phyloP scores from a whole-genome alignment of 352 stramenopile genomes.

The Phytophthora colocasiae region DNA sequence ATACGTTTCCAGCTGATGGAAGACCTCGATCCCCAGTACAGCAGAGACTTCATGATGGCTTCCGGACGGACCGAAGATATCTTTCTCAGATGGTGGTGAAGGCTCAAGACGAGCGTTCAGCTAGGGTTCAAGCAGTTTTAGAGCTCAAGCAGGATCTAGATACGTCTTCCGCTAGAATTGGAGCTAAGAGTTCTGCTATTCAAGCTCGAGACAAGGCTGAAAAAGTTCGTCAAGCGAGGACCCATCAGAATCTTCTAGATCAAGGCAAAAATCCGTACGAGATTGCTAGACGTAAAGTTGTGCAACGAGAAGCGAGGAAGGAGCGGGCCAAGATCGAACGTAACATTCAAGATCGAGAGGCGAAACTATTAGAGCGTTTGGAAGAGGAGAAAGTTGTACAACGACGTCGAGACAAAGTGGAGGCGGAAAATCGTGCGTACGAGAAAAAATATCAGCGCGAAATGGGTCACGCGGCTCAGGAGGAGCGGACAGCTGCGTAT shows the following conservation, averaged over 20 bases:
- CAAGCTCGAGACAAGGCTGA: constrained; percentile 38
- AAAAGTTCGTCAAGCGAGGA: constrained; percentile 37
- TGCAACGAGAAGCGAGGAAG: constrained; percentile 40
- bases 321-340: constrained; percentile 53
- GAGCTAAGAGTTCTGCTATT: constrained; percentile 48
- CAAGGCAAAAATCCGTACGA: constrained; percentile 86
- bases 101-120: constrained; percentile 34
- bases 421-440: constrained; percentile 50
- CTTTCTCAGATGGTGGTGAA: constrained; percentile 52
- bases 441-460: constrained; percentile 78
- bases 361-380: constrained; percentile 54
- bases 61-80: constrained; percentile 54
- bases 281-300: constrained; percentile 55
- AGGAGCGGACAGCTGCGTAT: constrained; percentile 65
- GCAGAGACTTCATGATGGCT: constrained; percentile 59
- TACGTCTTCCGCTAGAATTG: constrained; percentile 49
- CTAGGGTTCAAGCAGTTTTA: constrained; percentile 60
- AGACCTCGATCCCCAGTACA: constrained; percentile 40
- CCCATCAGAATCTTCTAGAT: constrained; percentile 62
- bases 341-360: constrained; percentile 62
- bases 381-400: constrained; percentile 58
- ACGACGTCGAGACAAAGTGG: constrained; percentile 47
- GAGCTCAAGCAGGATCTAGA: constrained; percentile 70
- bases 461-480: constrained; percentile 61
- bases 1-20: not conserved